Percentiles rank a stretch among this genome's conserved stretches.
These are phyloP conservation scores for Nadsonia fulvescens DNA, from an alignment of 805 yeast species.

Conservation along the genomic window DNA sequence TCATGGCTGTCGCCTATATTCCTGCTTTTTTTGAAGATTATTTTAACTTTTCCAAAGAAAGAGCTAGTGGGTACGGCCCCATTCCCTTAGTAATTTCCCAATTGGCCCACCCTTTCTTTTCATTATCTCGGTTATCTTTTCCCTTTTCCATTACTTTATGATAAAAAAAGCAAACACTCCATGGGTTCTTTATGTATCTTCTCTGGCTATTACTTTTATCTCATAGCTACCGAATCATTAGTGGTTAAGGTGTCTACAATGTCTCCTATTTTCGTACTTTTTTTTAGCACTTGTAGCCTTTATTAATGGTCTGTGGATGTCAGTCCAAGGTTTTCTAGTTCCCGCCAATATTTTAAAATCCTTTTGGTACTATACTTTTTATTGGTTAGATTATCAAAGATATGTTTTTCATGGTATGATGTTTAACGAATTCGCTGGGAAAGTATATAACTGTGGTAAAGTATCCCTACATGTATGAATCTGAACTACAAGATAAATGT, in stretches of 20 bases:
- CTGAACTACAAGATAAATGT: constrained; percentile 17
- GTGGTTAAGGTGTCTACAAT: constrained; percentile 21
- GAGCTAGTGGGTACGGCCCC: constrained; percentile 24
- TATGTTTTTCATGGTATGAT: constrained; percentile 27
- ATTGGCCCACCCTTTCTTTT: constrained; percentile 24
- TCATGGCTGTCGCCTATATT: constrained; percentile 26
- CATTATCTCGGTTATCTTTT: constrained; percentile 18
- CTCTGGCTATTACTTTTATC: constrained; percentile 24
- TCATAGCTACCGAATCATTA: constrained; percentile 25
- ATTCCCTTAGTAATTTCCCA: constrained; percentile 21
- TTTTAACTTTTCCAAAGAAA: constrained; percentile 17
- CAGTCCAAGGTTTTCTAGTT: constrained; percentile 25
- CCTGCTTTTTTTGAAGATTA: constrained; percentile 24
- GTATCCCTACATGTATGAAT: constrained; percentile 22
- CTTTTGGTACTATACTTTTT: constrained; percentile 25
- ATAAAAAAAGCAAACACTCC: constrained; percentile 15
- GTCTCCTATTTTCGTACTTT: constrained; percentile 22
- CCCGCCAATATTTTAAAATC: constrained; percentile 18
- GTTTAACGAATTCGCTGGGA: constrained; percentile 21
- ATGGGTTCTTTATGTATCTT: constrained; percentile 20
- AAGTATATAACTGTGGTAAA: constrained; percentile 18
- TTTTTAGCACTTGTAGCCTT: constrained; percentile 25
- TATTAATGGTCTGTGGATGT: constrained; percentile 27
- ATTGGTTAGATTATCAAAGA: constrained; percentile 25
- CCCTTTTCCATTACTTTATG: constrained; percentile 22